These are phyloP conservation scores for Ananas comosus DNA, from an alignment of 176 grass and related monocot genomes.

Conservation along the genomic window DNA sequence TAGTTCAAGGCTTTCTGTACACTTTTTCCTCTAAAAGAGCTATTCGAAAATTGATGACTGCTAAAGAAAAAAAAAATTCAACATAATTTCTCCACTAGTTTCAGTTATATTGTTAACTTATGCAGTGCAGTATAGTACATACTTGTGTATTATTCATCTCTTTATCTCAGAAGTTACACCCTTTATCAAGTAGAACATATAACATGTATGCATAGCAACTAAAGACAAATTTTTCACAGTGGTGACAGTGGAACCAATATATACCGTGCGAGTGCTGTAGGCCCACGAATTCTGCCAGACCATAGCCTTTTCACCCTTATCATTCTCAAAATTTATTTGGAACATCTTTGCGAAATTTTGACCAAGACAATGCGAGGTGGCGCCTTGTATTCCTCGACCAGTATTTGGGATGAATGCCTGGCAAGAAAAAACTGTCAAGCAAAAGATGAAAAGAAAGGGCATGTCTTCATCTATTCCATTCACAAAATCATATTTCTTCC, in stretches of 20 bases:
- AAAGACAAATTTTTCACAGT: slow-evolving; percentile 5
- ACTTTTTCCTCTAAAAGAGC: too few relatives aligned
- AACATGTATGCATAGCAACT: background rate
- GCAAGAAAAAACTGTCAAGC: slow-evolving; percentile 4
- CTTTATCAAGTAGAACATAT: background rate
- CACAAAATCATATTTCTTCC: background rate
- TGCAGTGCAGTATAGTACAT: background rate
- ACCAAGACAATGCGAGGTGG: slow-evolving; percentile 90
- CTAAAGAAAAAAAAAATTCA: background rate
- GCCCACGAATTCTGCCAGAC: slow-evolving; percentile 99
- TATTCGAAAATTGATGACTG: too few relatives aligned
- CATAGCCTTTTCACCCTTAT: slow-evolving; percentile 74
- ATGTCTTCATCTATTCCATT: background rate
- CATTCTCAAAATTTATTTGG: slow-evolving; percentile 92
- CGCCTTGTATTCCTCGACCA: slow-evolving; percentile 91
- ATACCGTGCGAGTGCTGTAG: slow-evolving; percentile 95
- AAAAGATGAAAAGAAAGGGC: slow-evolving; percentile 10
- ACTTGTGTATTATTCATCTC: too few relatives aligned
- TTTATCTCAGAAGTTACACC: background rate
- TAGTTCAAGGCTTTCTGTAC: too few relatives aligned
- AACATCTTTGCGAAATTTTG: slow-evolving; percentile 99
- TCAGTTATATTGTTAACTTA: background rate
- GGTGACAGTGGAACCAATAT: slow-evolving; percentile 15
- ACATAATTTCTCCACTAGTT: background rate
- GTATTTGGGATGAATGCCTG: slow-evolving; percentile 80